Percentiles rank a stretch among this genome's conserved stretches.
These are phyloP conservation scores for Mucuna pruriens DNA, from an alignment of 306 rosid genomes.

Conservation along the genomic window DNA sequence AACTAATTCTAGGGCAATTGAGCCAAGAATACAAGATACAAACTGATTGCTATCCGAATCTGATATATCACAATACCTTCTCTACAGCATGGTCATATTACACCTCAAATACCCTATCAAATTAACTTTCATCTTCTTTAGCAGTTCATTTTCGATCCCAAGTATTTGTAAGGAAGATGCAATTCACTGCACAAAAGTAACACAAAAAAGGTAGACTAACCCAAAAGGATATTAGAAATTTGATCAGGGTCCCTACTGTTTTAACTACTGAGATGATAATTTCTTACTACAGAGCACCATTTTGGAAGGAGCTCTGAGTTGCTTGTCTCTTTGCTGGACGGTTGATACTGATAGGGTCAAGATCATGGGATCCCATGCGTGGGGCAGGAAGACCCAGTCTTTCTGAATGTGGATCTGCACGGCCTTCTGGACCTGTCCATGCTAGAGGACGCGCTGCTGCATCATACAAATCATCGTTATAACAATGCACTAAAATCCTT, in stretches of 20 bases:
- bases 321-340: conserved; percentile 73
- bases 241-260: conserved; percentile 32
- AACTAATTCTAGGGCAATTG: not conserved
- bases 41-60: too few species aligned
- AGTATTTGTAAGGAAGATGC: conserved; percentile 9
- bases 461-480: conserved; percentile 23
- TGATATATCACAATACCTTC: not conserved
- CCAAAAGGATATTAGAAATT: conserved; percentile 29
- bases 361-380: conserved; percentile 29
- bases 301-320: conserved; percentile 42
- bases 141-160: conserved; percentile 8
- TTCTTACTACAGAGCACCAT: conserved; percentile 28
- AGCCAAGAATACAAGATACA: too few species aligned
- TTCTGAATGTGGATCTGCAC: conserved; percentile 39
- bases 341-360: conserved; percentile 33
- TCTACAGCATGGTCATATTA: conserved; percentile 20
- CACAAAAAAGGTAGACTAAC: conserved; percentile 12
- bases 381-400: conserved; percentile 38
- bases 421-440: conserved; percentile 58
- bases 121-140: conserved; percentile 14
- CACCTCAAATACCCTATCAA: conserved; percentile 23
- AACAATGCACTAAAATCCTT: conserved; percentile 28
- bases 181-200: conserved; percentile 10
- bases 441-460: conserved; percentile 68
- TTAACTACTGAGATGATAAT: conserved; percentile 23